These are phyloP conservation scores for Lentinus polychrous DNA, from an alignment of 1,284 basidiomycete genomes.

Conservation along the genomic window DNA sequence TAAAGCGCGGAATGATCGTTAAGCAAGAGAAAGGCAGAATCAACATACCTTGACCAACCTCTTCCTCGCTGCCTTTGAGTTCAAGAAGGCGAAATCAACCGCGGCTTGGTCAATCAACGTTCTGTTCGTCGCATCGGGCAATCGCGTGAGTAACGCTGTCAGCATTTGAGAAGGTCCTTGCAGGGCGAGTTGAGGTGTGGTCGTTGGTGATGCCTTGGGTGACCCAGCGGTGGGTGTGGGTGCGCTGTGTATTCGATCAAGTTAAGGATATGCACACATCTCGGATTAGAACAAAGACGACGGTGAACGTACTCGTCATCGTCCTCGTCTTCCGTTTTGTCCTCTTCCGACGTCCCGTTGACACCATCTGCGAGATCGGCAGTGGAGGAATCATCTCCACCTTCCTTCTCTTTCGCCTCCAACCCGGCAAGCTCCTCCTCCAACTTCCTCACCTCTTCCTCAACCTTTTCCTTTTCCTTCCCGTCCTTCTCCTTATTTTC, in stretches of 20 bases:
- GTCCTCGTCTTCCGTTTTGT: constrained; percentile 26
- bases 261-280: too few species aligned
- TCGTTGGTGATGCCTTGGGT: constrained; percentile 55
- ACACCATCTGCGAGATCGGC: constrained; percentile 22
- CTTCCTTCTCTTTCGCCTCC: constrained; percentile 30
- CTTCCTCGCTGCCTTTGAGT: constrained; percentile 92
- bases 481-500: constrained; percentile 18
- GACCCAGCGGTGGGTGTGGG: constrained; percentile 62
- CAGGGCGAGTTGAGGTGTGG: constrained; percentile 62
- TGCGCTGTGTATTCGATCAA: constrained; percentile 33
- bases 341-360: background rate
- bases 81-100: constrained; percentile 93
- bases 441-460: constrained; percentile 59
- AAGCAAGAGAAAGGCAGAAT: constrained; percentile 1
- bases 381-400: constrained; percentile 15
- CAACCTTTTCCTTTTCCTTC: constrained; percentile 42
- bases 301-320: constrained; percentile 43
- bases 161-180: constrained; percentile 92
- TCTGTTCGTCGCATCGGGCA: constrained; percentile 93
- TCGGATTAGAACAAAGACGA: background rate
- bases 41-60: constrained; percentile 74
- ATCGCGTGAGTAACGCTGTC: constrained; percentile 84
- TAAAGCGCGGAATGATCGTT: background rate
- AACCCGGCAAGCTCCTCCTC: constrained; percentile 57
- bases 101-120: constrained; percentile 90